Percentiles rank a stretch among this genome's conserved stretches.
Conservation (phyloP, 2,329 filamentous ascomycete species). For the Monosporascus sp. region DNA sequence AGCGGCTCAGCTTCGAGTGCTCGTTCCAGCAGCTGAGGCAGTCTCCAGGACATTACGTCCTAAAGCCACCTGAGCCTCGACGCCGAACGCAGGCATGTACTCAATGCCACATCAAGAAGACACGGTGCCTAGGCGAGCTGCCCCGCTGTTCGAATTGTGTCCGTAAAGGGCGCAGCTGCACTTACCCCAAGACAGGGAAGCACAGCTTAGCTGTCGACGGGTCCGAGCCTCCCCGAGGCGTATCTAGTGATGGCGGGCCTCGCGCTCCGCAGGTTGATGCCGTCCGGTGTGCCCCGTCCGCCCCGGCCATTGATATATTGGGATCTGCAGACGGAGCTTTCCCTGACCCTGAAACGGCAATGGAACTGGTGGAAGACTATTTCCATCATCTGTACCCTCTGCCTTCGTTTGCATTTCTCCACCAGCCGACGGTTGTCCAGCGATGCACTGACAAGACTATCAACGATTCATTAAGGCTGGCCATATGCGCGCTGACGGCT, state of each 20-base stretch:
- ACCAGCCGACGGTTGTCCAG: constrained; percentile 26
- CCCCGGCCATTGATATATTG: background rate
- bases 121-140: constrained; percentile 24
- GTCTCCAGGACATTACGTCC: constrained; percentile 15
- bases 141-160: constrained; percentile 25
- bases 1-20: constrained; percentile 28
- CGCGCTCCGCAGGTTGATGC: background rate
- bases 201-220: constrained; percentile 1
- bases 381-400: constrained; percentile 27
- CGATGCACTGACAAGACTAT: constrained; percentile 25
- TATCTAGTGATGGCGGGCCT: background rate
- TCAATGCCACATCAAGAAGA: constrained; percentile 24
- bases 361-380: constrained; percentile 23
- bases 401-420: constrained; percentile 30
- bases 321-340: constrained; percentile 5
- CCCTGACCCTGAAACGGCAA: constrained; percentile 10
- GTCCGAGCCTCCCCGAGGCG: background rate
- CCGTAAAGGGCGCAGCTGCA: constrained; percentile 19
- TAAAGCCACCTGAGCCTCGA: constrained; percentile 21
- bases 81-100: constrained; percentile 27
- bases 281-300: background rate
- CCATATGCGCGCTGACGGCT: constrained; percentile 28
- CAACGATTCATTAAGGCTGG: constrained; percentile 24
- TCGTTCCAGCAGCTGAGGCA: constrained; percentile 25
- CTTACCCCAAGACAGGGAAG: constrained; percentile 16